These are phyloP conservation scores for Acer campestre DNA, from an alignment of 345 rosid genomes.

Conservation along the genomic window DNA sequence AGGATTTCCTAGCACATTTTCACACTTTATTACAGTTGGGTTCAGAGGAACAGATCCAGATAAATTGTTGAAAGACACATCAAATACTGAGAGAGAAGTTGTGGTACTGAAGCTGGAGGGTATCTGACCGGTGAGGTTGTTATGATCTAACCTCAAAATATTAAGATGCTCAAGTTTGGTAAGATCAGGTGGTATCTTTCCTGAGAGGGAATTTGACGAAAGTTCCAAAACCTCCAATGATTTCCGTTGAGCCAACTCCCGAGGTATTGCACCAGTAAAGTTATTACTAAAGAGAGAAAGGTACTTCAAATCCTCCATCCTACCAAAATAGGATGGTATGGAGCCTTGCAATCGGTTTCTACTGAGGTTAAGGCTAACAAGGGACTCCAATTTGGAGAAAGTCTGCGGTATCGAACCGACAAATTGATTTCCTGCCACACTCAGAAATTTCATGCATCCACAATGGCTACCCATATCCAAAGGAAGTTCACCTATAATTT, in stretches of 20 bases:
- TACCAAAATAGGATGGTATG: slow-evolving; percentile 37
- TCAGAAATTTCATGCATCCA: slow-evolving; percentile 39
- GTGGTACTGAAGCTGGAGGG: slow-evolving; percentile 38
- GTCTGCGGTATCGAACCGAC: slow-evolving; percentile 40
- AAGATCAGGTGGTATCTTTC: slow-evolving; percentile 43
- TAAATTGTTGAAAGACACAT: slow-evolving; percentile 58
- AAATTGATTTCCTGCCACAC: slow-evolving; percentile 37
- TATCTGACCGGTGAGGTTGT: slow-evolving; percentile 44
- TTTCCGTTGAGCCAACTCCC: slow-evolving; percentile 35
- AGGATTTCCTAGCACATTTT: slow-evolving; percentile 43
- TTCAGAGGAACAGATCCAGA: slow-evolving; percentile 48
- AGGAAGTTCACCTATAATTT: slow-evolving; percentile 46
- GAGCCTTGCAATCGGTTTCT: slow-evolving; percentile 43
- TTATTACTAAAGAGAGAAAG: slow-evolving; percentile 42
- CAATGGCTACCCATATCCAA: slow-evolving; percentile 39
- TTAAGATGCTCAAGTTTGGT: slow-evolving; percentile 42
- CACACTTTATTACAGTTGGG: slow-evolving; percentile 30
- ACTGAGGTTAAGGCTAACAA: slow-evolving; percentile 45
- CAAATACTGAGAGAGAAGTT: slow-evolving; percentile 44
- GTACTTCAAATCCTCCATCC: slow-evolving; percentile 34
- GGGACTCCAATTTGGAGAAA: slow-evolving; percentile 33
- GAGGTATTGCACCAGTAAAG: slow-evolving; percentile 45
- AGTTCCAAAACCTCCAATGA: slow-evolving; percentile 51
- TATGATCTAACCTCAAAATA: slow-evolving; percentile 42
- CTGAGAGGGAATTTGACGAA: slow-evolving; percentile 43